Evolutionary conservation across 768 basidiomycete genomes (phyloP).

Genomic region (Calocera cornea): DNA sequence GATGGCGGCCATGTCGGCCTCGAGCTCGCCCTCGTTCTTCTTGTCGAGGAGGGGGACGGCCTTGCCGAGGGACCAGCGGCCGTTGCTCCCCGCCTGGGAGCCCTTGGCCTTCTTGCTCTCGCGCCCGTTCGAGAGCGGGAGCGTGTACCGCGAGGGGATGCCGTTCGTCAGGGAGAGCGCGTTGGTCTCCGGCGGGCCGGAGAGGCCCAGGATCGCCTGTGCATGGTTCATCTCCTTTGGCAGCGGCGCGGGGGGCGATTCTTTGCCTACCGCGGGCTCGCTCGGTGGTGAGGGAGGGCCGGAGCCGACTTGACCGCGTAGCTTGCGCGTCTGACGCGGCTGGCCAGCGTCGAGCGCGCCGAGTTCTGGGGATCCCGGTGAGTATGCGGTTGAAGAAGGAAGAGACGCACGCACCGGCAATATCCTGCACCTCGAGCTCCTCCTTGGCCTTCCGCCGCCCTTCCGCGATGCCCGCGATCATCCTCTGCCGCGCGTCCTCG

Average conservation of each 20-base stretch:
- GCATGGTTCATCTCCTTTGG: slow-evolving; percentile 21
- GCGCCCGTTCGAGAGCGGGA: slow-evolving; percentile 43
- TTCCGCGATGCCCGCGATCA: slow-evolving; percentile 77
- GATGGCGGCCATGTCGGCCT: slow-evolving; percentile 65
- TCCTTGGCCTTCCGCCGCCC: slow-evolving; percentile 63
- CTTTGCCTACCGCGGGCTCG: slow-evolving; percentile 30
- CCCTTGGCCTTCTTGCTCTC: slow-evolving; percentile 42
- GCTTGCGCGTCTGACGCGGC: slow-evolving; percentile 44
- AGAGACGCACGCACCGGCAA: slow-evolving; percentile 41
- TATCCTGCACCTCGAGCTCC: slow-evolving; percentile 83
- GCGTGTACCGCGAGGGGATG: slow-evolving; percentile 71
- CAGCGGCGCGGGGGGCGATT: slow-evolving; percentile 10
- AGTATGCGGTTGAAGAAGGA: slow-evolving; percentile 4
- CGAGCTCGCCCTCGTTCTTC: slow-evolving; percentile 57
- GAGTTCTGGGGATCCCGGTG: slow-evolving; percentile 4
- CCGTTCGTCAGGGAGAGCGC: slow-evolving; percentile 79
- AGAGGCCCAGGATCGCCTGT: slow-evolving; percentile 32
- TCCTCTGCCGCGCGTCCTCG: slow-evolving; percentile 58
- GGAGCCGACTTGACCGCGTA: slow-evolving; percentile 59
- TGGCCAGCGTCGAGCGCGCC: background rate
- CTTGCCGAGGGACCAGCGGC: slow-evolving; percentile 54
- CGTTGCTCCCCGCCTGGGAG: slow-evolving; percentile 41
- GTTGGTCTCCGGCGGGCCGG: slow-evolving; percentile 36
- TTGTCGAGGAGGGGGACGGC: slow-evolving; percentile 43
- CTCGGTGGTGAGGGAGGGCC: slow-evolving; percentile 70